Conservation (phyloP, 768 basidiomycete genomes). For the Kwoniella sp. region DNA sequence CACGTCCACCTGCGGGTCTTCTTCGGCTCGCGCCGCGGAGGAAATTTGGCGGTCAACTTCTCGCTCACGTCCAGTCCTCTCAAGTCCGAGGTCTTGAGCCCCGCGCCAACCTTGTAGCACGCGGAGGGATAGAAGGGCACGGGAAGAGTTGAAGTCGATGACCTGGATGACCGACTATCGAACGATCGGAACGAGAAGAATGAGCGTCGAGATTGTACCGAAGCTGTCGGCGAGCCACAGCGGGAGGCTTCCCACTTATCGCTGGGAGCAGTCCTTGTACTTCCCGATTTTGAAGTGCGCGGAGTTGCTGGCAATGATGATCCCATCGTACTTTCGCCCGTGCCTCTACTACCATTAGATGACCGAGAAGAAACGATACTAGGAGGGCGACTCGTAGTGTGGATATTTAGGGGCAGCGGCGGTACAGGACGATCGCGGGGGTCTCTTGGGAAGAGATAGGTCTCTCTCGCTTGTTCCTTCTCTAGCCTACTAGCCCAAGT, state of each 20-base stretch:
- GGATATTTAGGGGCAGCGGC: constrained; percentile 26
- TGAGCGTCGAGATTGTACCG: background rate
- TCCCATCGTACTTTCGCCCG: constrained; percentile 6
- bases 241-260: background rate
- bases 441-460: constrained; percentile 9
- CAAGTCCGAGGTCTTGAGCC: background rate
- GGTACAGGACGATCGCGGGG: constrained; percentile 23
- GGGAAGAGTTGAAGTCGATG: constrained; percentile 15
- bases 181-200: constrained; percentile 3
- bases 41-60: constrained; percentile 32
- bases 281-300: background rate
- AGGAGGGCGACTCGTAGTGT: constrained; percentile 6
- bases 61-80: constrained; percentile 18
- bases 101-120: constrained; percentile 5
- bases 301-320: constrained; percentile 9
- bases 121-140: constrained; percentile 21
- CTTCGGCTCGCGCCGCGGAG: constrained; percentile 13
- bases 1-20: constrained; percentile 63
- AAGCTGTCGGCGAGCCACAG: background rate
- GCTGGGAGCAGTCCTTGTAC: background rate
- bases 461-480: background rate
- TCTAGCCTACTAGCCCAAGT: constrained; percentile 2
- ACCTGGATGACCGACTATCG: background rate
- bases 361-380: constrained; percentile 11
- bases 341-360: background rate